These are phyloP conservation scores for Tulasnella sp. DNA, from an alignment of 768 basidiomycete species.

Conservation along the genomic window DNA sequence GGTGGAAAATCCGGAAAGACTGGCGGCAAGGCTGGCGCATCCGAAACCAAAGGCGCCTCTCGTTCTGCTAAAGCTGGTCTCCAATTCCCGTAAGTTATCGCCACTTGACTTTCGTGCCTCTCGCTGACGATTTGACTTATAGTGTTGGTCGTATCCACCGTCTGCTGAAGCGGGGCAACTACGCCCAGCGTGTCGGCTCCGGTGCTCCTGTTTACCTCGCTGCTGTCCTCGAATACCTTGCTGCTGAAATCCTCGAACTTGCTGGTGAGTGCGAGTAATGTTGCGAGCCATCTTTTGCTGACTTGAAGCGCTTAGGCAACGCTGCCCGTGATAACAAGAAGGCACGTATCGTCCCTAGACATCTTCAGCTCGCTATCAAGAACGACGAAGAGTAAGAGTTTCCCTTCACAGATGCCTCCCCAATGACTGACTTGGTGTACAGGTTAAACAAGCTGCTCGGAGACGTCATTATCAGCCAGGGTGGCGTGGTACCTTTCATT, in stretches of 20 bases:
- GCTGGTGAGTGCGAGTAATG: slow-evolving; percentile 36
- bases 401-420: neutral
- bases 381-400: slow-evolving; percentile 57
- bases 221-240: slow-evolving; percentile 76
- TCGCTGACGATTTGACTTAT: slow-evolving; percentile 30
- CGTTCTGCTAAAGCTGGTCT: slow-evolving; percentile 46
- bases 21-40: slow-evolving; percentile 37
- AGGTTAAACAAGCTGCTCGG: slow-evolving; percentile 47
- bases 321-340: slow-evolving; percentile 73
- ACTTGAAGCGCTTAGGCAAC: slow-evolving; percentile 25
- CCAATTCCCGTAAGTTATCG: slow-evolving; percentile 25
- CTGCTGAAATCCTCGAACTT: slow-evolving; percentile 76
- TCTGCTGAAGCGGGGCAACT: slow-evolving; percentile 59
- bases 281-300: neutral
- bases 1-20: slow-evolving; percentile 40
- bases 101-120: slow-evolving; percentile 9
- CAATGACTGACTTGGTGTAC: slow-evolving; percentile 7
- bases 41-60: slow-evolving; percentile 40
- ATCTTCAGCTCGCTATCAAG: slow-evolving; percentile 61
- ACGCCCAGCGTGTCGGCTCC: slow-evolving; percentile 55
- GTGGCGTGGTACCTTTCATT: slow-evolving; percentile 59
- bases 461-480: slow-evolving; percentile 58
- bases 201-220: slow-evolving; percentile 72
- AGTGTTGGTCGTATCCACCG: slow-evolving; percentile 69
- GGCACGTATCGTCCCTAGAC: slow-evolving; percentile 68